Base-by-base conservation (phyloP, 2,329 filamentous ascomycete genomes). In the Curvularia lunata region DNA sequence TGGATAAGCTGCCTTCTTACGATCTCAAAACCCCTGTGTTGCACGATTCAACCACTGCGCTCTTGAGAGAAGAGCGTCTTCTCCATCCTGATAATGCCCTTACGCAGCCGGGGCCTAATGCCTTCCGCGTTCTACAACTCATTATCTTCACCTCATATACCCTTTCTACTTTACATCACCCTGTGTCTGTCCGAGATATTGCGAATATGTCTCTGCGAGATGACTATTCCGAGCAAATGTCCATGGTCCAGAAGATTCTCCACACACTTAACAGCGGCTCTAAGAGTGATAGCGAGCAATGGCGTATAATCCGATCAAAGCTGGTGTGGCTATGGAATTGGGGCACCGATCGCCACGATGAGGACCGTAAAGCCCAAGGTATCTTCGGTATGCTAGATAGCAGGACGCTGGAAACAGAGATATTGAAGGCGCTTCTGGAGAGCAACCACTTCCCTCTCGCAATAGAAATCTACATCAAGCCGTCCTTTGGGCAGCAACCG, bases 241-340 rank as follows among this genome's bases (percentile, higher is more conserved):
- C 78, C 0, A 81, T 89, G 47, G 81, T 88, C 4, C 74, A 81
- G 18, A 86, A 84, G 61, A 78, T 89, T n/a, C 78, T 91, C 51
- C 83, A 84, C 59, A 76, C 78, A 2, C 68, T 88, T 21, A 77
- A 75, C 47, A 81, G 81, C 53, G 80, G 80, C 12, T 78, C 83
- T 1, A 86, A 83, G 59, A 83, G 82, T 34, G 86, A 91, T 52
- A 87, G 91, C 58, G 81, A 81, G 32, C 63, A 74, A 40, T 77
- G 74, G 74, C 66, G 43, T 25, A 81, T 79, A 52, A 82, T 85
- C 12, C 83, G 90, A 56, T 83, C 84, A 41, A 86, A 88, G 66
- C 75, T 93, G 8, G 72, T 92, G 4, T 94, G 91, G 91, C 80
- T 94, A 28, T 86, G 87, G 70, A 84, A 84, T 67, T 93, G 90